phyloP scores from a whole-genome alignment of 805 yeast species.

The Hermanozyma aechmeae region DNA sequence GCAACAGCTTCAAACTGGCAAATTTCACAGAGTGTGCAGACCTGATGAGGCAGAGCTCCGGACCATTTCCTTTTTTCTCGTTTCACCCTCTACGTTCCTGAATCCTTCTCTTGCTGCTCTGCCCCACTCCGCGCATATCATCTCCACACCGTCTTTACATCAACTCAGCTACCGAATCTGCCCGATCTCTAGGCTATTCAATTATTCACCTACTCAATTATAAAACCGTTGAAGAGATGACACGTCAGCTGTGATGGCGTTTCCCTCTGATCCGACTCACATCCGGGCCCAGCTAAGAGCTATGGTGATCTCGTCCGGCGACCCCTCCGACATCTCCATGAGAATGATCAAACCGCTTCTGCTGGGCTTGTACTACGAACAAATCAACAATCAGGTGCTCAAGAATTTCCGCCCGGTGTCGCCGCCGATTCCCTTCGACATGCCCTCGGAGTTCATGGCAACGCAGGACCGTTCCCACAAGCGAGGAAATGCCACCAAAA shows the following conservation, averaged over 20 bases:
- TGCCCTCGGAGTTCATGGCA: slow-evolving; percentile 5
- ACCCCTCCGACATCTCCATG: slow-evolving; percentile 4
- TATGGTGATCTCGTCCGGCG: slow-evolving; percentile 7
- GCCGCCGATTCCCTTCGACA: slow-evolving; percentile 11
- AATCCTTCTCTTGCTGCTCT: background rate
- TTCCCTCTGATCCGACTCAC: slow-evolving; percentile 10
- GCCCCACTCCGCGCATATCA: no score
- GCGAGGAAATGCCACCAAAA: no score
- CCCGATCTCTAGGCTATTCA: background rate
- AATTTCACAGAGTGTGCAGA: no score
- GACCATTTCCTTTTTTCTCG: background rate
- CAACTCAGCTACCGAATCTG: background rate
- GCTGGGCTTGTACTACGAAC: slow-evolving; percentile 7
- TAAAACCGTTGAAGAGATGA: background rate
- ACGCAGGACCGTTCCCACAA: no score
- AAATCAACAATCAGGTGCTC: slow-evolving; percentile 3
- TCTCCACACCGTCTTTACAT: background rate
- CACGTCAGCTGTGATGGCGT: slow-evolving; percentile 6
- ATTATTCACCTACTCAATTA: background rate
- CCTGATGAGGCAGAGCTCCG: no score
- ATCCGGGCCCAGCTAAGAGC: slow-evolving; percentile 11
- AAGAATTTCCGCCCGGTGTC: slow-evolving; percentile 5
- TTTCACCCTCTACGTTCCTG: background rate
- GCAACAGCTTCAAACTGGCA: no score
- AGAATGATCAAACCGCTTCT: slow-evolving; percentile 9